phyloP scores from a whole-genome alignment of 768 basidiomycete species.

The Suillus ampliporus region DNA sequence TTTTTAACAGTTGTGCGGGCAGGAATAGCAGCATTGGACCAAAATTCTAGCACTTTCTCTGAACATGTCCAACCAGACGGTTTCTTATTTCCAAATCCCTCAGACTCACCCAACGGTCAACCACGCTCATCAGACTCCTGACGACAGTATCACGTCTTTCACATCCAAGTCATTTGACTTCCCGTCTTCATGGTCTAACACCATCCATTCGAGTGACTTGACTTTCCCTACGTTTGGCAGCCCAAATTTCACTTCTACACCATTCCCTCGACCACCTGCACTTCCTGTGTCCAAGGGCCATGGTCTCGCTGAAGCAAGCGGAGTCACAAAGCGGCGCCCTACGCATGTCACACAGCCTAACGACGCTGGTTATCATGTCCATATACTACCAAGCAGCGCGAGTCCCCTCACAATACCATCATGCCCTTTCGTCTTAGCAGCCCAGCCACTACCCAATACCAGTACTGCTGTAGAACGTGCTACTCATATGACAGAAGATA shows the following conservation, averaged over 20 bases:
- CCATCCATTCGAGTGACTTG: too few relatives aligned
- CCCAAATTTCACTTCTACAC: too few relatives aligned
- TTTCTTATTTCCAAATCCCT: neutral
- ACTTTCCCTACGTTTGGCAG: too few relatives aligned
- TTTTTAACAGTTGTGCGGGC: too few relatives aligned
- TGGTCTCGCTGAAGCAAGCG: neutral
- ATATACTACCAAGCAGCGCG: neutral
- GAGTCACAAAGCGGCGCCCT: neutral
- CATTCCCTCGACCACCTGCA: neutral
- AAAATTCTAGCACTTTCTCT: neutral
- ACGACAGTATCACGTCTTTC: too few relatives aligned
- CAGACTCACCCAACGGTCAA: neutral
- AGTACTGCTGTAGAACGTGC: neutral
- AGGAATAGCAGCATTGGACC: neutral
- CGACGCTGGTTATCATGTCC: neutral
- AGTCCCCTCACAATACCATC: neutral
- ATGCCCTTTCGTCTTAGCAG: neutral
- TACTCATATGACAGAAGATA: neutral
- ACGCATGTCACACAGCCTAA: neutral
- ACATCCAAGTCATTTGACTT: neutral
- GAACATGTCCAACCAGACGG: neutral
- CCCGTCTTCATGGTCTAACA: too few relatives aligned
- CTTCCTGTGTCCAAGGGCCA: slow-evolving; percentile 4
- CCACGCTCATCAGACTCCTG: too few relatives aligned
- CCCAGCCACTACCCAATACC: neutral